Evolutionary conservation across 1,139 yeast genomes (phyloP).

Genomic region (Pichia sp.): DNA sequence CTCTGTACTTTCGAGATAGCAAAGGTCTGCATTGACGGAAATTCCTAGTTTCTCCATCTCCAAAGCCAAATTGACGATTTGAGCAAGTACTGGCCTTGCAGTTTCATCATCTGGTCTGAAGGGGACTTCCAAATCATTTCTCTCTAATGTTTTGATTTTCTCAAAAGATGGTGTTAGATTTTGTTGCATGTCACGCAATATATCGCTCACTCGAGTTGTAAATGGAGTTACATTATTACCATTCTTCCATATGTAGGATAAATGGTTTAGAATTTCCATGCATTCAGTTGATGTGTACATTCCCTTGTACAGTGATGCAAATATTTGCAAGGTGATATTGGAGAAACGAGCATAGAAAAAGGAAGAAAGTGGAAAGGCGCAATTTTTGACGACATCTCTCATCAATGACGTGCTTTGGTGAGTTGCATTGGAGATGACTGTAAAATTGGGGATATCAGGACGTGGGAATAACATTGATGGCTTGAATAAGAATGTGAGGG

Average conservation of each 20-base stretch:
- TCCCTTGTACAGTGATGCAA: slow-evolving; percentile 7
- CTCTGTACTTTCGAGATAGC: too few species aligned
- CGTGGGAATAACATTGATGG: slow-evolving; percentile 41
- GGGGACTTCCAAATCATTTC: not conserved
- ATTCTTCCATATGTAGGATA: slow-evolving; percentile 8
- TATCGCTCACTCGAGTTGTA: not conserved
- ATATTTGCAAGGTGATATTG: slow-evolving; percentile 2
- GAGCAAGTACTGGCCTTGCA: not conserved
- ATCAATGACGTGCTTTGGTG: slow-evolving; percentile 8
- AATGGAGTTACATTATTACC: not conserved
- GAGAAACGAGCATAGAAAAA: slow-evolving; percentile 4
- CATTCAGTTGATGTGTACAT: slow-evolving; percentile 7
- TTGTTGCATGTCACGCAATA: not conserved
- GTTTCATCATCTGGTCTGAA: not conserved
- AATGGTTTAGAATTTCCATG: slow-evolving; percentile 1
- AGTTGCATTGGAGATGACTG: slow-evolving; percentile 12
- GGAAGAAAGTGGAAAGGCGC: not conserved
- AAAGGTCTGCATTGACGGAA: too few species aligned
- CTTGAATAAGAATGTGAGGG: slow-evolving; percentile 36
- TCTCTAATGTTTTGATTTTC: not conserved
- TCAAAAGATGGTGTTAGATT: not conserved
- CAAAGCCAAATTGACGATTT: too few species aligned
- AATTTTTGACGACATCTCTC: slow-evolving; percentile 3
- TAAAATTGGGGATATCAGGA: slow-evolving; percentile 10
- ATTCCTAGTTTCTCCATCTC: too few species aligned